Percentiles rank a stretch among this genome's conserved stretches.
Conservation (phyloP, 805 yeast genomes). For the Scheffersomyces ergatensis region DNA sequence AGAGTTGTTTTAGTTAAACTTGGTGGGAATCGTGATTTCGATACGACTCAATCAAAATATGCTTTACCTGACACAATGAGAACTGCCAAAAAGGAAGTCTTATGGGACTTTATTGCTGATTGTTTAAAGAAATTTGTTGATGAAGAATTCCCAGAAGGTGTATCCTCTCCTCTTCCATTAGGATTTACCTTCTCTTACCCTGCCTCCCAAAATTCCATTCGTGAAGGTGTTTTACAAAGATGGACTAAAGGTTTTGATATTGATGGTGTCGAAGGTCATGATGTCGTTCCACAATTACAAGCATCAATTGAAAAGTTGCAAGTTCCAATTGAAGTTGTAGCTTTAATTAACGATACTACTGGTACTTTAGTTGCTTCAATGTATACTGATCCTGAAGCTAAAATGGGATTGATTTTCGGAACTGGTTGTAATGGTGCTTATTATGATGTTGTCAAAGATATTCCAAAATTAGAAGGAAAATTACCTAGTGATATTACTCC, state of each 20-base stretch:
- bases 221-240: slow-evolving; percentile 83
- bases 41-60: slow-evolving; percentile 83
- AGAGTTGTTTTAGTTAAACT: slow-evolving; percentile 86
- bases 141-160: slow-evolving; percentile 69
- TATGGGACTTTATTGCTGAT: slow-evolving; percentile 85
- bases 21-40: slow-evolving; percentile 81
- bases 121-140: slow-evolving; percentile 69
- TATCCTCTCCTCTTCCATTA: slow-evolving; percentile 59
- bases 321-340: slow-evolving; percentile 83
- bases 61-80: slow-evolving; percentile 74
- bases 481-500: slow-evolving; percentile 60
- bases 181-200: slow-evolving; percentile 98
- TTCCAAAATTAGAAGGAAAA: slow-evolving; percentile 79
- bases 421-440: slow-evolving; percentile 98
- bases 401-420: slow-evolving; percentile 95
- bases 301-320: slow-evolving; percentile 59
- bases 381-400: slow-evolving; percentile 84
- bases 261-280: slow-evolving; percentile 88
- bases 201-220: slow-evolving; percentile 76
- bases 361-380: slow-evolving; percentile 96
- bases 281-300: slow-evolving; percentile 91
- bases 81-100: slow-evolving; percentile 71
- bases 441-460: slow-evolving; percentile 68
- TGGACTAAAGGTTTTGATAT: slow-evolving; percentile 99
- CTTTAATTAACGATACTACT: slow-evolving; percentile 94